These are phyloP conservation scores for Dothideomycetes sp. DNA, from an alignment of 2,329 filamentous ascomycete species.

Conservation along the genomic window DNA sequence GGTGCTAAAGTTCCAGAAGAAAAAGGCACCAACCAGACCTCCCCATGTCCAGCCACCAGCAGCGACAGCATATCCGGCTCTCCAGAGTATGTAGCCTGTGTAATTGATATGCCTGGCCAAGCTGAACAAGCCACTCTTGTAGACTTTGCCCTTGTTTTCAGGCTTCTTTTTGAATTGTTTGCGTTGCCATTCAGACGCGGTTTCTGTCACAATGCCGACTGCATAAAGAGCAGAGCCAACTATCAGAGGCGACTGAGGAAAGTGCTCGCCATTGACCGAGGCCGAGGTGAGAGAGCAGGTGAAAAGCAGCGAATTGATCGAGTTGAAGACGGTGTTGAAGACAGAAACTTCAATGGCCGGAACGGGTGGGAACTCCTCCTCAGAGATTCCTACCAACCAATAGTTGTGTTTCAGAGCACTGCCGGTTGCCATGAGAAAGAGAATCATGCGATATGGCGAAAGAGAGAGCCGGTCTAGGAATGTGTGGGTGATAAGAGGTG, in stretches of 20 bases:
- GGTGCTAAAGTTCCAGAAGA: conserved; percentile 37
- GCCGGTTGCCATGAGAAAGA: conserved; percentile 46
- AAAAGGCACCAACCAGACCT: conserved; percentile 32
- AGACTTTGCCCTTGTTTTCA: conserved; percentile 44
- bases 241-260: conserved; percentile 36
- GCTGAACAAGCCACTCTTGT: conserved; percentile 40
- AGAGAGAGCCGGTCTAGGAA: conserved; percentile 38
- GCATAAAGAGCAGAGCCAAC: conserved; percentile 43
- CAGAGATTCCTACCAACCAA: conserved; percentile 40
- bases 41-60: conserved; percentile 40
- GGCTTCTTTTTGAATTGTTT: conserved; percentile 42
- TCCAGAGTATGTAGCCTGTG: conserved; percentile 44
- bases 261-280: conserved; percentile 30
- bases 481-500: conserved; percentile 32
- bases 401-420: conserved; percentile 48
- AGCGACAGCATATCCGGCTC: conserved; percentile 40
- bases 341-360: conserved; percentile 36
- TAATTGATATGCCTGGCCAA: conserved; percentile 48
- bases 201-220: conserved; percentile 46
- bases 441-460: conserved; percentile 41
- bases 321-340: conserved; percentile 50
- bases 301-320: conserved; percentile 47
- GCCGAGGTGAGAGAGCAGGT: conserved; percentile 41
- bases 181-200: conserved; percentile 49
- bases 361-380: conserved; percentile 41